Conservation (phyloP, 2,329 filamentous ascomycete genomes). For the Aphanocladium album region DNA sequence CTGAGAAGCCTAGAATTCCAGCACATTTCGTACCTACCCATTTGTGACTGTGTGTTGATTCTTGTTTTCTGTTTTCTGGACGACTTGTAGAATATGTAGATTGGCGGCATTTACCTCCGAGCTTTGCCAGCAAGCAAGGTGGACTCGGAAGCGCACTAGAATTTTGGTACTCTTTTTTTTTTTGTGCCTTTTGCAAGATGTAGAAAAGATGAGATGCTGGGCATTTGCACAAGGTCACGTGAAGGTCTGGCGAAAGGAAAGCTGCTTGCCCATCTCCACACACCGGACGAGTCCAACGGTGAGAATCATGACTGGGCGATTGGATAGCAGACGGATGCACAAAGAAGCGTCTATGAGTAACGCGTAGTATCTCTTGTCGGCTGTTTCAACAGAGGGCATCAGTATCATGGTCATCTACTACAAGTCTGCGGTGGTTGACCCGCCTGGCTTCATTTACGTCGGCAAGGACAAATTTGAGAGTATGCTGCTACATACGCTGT, state of each 20-base stretch:
- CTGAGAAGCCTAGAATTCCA: background rate
- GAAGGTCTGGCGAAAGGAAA: too few species aligned
- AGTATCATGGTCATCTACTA: conserved; percentile 88
- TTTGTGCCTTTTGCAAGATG: too few species aligned
- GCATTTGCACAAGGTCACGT: conserved; percentile 7
- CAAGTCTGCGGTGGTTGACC: conserved; percentile 76
- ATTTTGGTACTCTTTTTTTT: too few species aligned
- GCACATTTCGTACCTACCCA: too few species aligned
- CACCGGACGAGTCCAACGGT: background rate
- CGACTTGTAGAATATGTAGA: too few species aligned
- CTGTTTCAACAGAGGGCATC: background rate
- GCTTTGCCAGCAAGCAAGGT: too few species aligned
- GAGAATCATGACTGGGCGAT: background rate
- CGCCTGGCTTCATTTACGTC: conserved; percentile 85
- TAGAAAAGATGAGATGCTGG: too few species aligned
- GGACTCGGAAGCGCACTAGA: too few species aligned
- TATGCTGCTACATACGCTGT: conserved; percentile 42
- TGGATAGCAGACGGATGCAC: background rate
- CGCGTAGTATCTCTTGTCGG: too few species aligned
- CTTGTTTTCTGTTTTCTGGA: too few species aligned
- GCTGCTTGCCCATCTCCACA: background rate
- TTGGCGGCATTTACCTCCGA: too few species aligned
- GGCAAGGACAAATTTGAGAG: conserved; percentile 99
- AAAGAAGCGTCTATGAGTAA: background rate
- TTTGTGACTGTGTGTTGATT: too few species aligned